phyloP scores from a whole-genome alignment of 2,329 filamentous ascomycete genomes.

The Alternaria gansuensis region DNA sequence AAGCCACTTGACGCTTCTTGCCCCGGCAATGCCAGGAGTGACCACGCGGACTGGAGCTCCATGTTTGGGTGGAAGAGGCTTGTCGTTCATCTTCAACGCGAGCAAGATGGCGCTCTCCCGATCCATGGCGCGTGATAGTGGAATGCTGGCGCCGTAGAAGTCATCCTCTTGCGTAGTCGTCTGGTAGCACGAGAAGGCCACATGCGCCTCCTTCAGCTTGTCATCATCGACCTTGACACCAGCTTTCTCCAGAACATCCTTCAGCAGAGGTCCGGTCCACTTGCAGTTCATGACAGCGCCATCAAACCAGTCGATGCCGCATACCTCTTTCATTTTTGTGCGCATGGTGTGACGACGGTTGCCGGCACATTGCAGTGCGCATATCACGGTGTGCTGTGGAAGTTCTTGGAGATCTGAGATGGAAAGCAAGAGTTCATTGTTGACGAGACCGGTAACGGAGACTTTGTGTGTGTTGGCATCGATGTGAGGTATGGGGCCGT shows the following conservation, averaged over 20 bases:
- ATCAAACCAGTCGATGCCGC: constrained; percentile 68
- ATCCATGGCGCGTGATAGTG: constrained; percentile 43
- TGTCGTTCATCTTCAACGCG: constrained; percentile 59
- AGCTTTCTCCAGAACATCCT: constrained; percentile 61
- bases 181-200: constrained; percentile 65
- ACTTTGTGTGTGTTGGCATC: constrained; percentile 55
- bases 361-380: constrained; percentile 67
- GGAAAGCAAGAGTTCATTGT: constrained; percentile 56
- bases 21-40: constrained; percentile 63
- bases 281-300: constrained; percentile 68
- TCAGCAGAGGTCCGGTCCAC: constrained; percentile 62
- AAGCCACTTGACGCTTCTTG: constrained; percentile 66
- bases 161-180: constrained; percentile 64
- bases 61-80: constrained; percentile 58
- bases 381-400: constrained; percentile 64
- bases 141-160: constrained; percentile 67
- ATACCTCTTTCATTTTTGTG: constrained; percentile 66
- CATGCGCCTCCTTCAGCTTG: constrained; percentile 55
- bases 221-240: constrained; percentile 51
- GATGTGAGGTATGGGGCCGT: constrained; percentile 62
- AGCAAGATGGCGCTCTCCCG: constrained; percentile 32
- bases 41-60: constrained; percentile 64
- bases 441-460: constrained; percentile 61
- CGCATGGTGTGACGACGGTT: constrained; percentile 70
- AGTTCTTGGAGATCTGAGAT: constrained; percentile 60